phyloP scores from a whole-genome alignment of 2,329 filamentous ascomycete genomes.

The Alternaria incomplexa region DNA sequence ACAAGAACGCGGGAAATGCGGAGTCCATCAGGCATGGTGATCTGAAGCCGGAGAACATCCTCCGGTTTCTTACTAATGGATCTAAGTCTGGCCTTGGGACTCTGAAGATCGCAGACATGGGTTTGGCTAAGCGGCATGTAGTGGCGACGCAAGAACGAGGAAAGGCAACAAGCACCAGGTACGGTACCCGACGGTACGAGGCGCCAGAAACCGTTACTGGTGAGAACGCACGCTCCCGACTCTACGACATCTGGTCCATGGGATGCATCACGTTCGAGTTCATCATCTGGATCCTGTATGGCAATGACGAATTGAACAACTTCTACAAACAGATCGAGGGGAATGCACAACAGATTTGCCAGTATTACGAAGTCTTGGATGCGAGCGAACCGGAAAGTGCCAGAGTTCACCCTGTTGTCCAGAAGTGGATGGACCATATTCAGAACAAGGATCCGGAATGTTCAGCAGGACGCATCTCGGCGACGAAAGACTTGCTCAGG shows the following conservation, averaged over 20 bases:
- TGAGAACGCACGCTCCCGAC: constrained; percentile 9
- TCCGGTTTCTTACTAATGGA: constrained; percentile 8
- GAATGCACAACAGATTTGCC: not conserved
- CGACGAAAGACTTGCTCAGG: constrained; percentile 9
- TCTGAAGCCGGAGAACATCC: constrained; percentile 34
- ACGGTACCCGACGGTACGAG: constrained; percentile 23
- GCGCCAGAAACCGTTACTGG: constrained; percentile 13
- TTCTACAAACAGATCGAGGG: constrained; percentile 6
- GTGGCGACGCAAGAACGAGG: not conserved
- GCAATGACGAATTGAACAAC: constrained; percentile 5
- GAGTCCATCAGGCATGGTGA: constrained; percentile 24
- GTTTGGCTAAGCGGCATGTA: constrained; percentile 15
- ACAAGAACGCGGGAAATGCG: not conserved
- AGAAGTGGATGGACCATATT: constrained; percentile 14
- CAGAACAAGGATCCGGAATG: constrained; percentile 6
- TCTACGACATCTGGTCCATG: constrained; percentile 34
- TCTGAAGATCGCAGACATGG: constrained; percentile 26
- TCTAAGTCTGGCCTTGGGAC: not conserved
- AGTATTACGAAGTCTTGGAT: constrained; percentile 3
- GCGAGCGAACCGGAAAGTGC: not conserved
- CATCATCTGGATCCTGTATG: constrained; percentile 32
- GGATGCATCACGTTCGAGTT: constrained; percentile 36
- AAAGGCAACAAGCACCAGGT: constrained; percentile 4
- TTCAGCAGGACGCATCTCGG: not conserved
- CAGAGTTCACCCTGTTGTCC: constrained; percentile 2